These are phyloP conservation scores for Lactarius sanguifluus DNA, from an alignment of 768 basidiomycete species.

Conservation along the genomic window DNA sequence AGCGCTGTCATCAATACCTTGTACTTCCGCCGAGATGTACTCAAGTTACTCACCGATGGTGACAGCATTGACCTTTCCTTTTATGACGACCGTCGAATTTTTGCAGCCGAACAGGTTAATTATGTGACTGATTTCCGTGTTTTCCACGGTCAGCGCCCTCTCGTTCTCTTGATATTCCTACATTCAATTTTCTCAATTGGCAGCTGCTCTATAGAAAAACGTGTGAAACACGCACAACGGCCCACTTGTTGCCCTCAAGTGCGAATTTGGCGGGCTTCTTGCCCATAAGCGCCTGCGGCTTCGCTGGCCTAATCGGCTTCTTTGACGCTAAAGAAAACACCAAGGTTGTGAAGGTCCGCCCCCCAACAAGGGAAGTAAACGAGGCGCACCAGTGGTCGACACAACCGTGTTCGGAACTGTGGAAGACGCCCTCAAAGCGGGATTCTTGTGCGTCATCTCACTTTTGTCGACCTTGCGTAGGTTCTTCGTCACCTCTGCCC, in stretches of 20 bases:
- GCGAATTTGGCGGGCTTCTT: conserved; percentile 92
- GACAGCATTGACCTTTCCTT: conserved; percentile 95
- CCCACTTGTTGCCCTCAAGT: conserved; percentile 92
- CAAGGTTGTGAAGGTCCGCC: not conserved
- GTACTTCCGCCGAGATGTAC: not conserved
- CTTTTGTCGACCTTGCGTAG: conserved; percentile 93
- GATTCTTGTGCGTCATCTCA: conserved; percentile 99
- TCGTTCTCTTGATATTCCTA: conserved; percentile 95
- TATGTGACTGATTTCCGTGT: conserved; percentile 75
- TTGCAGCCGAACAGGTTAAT: conserved; percentile 93
- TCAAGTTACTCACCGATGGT: conserved; percentile 62
- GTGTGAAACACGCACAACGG: conserved; percentile 57
- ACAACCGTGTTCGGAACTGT: conserved; percentile 47
- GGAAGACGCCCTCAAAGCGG: conserved; percentile 62
- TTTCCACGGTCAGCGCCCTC: conserved; percentile 63
- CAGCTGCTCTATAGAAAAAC: not conserved
- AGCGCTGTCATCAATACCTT: not conserved
- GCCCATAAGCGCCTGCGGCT: conserved; percentile 77
- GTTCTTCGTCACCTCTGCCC: conserved; percentile 86
- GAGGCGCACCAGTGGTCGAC: conserved; percentile 26
- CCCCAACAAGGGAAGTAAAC: not conserved
- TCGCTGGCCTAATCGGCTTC: conserved; percentile 77
- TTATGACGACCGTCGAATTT: conserved; percentile 75
- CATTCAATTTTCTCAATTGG: not conserved
- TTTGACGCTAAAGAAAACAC: conserved; percentile 38